These are phyloP conservation scores for Aspergillus carbonarius DNA, from an alignment of 2,329 filamentous ascomycete species.

Conservation along the genomic window DNA sequence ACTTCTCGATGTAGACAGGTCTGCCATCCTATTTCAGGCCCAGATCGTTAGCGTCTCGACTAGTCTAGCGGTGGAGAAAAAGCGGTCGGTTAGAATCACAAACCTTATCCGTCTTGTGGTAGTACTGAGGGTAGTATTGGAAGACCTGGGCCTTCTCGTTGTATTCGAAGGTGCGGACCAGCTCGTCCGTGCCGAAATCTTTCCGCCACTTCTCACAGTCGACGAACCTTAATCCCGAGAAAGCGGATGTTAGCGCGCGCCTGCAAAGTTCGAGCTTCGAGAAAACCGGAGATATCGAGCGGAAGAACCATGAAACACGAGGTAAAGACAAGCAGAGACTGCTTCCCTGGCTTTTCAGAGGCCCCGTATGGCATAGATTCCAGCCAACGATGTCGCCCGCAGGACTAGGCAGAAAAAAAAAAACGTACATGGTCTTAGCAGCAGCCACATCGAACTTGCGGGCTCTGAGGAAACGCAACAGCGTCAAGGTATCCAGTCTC, in stretches of 20 bases:
- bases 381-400: background rate
- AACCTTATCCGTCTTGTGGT: slow-evolving; percentile 74
- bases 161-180: slow-evolving; percentile 80
- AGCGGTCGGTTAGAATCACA: slow-evolving; percentile 9
- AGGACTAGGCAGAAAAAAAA: slow-evolving; percentile 4
- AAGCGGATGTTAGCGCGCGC: slow-evolving; percentile 1
- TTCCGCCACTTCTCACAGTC: slow-evolving; percentile 90
- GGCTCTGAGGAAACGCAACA: slow-evolving; percentile 90
- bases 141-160: slow-evolving; percentile 79
- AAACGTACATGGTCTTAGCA: slow-evolving; percentile 80
- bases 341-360: background rate
- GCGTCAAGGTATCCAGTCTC: slow-evolving; percentile 84
- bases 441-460: slow-evolving; percentile 89
- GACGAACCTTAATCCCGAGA: slow-evolving; percentile 66
- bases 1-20: slow-evolving; percentile 93
- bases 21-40: slow-evolving; percentile 71
- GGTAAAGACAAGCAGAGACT: background rate
- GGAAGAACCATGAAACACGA: background rate
- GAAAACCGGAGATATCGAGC: background rate
- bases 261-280: background rate
- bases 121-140: slow-evolving; percentile 96
- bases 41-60: slow-evolving; percentile 7
- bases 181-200: slow-evolving; percentile 78
- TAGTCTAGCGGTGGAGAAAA: background rate
- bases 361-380: background rate